A percentile compares a stretch with the other conserved stretches of the same genome.
Evolutionary conservation across 139 green algal genomes (phyloP).

Genomic region (Tetradesmus lagerheimii): DNA sequence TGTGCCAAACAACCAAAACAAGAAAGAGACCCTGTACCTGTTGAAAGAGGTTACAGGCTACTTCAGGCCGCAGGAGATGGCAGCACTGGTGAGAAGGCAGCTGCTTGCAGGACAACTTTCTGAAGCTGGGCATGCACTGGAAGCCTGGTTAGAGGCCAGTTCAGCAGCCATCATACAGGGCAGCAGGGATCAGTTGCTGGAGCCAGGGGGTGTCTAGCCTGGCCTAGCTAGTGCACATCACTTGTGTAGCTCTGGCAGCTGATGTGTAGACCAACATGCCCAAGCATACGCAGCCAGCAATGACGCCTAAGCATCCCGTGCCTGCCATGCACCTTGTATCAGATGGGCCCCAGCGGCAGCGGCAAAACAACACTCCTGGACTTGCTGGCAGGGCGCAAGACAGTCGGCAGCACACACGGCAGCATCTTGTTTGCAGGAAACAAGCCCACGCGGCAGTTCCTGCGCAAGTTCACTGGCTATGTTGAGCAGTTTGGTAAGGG

Average conservation of each 20-base stretch:
- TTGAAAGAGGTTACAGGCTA: constrained; percentile 44
- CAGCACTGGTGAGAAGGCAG: constrained; percentile 56
- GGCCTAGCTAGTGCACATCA: not conserved
- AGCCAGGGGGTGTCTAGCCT: not conserved
- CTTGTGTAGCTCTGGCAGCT: not conserved
- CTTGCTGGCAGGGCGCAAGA: constrained; percentile 72
- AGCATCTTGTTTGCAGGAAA: constrained; percentile 78
- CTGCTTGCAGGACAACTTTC: not conserved
- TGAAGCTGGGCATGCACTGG: too few relatives aligned
- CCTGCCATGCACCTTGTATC: not conserved
- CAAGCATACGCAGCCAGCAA: not conserved
- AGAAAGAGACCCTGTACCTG: constrained; percentile 58
- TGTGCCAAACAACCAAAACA: constrained; percentile 62
- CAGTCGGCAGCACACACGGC: constrained; percentile 57
- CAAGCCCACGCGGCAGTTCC: constrained; percentile 70
- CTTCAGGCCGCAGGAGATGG: constrained; percentile 53
- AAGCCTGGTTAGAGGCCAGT: too few relatives aligned
- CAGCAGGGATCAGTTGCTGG: too few relatives aligned
- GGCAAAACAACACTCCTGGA: constrained; percentile 89
- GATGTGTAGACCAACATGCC: not conserved
- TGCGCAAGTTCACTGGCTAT: constrained; percentile 84
- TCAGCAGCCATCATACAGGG: too few relatives aligned
- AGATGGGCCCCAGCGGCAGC: constrained; percentile 80
- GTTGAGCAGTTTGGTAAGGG: constrained; percentile 53
- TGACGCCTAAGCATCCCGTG: not conserved